Conservation (phyloP, 2,329 filamentous ascomycete genomes). For the Ophiostoma pallidulum region DNA sequence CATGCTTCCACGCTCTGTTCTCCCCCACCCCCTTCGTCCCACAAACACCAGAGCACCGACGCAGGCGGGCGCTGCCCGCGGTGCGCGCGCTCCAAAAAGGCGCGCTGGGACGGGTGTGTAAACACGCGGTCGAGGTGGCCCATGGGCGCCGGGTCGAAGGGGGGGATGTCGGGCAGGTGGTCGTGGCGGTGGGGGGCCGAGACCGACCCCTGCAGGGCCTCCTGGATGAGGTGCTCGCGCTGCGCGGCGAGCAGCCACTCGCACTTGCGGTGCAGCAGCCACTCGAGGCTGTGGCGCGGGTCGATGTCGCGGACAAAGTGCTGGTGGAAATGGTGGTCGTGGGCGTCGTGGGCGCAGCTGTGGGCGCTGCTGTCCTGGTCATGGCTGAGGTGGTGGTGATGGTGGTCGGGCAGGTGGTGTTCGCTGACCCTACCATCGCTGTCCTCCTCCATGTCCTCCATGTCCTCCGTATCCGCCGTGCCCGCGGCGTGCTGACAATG, state of each 20-base stretch:
- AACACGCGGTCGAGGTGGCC: slow-evolving; percentile 10
- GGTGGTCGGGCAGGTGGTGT: too few relatives aligned
- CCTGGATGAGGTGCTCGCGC: slow-evolving; percentile 11
- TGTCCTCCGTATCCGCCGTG: too few relatives aligned
- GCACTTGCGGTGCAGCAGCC: slow-evolving; percentile 12
- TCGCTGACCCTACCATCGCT: not conserved
- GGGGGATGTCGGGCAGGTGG: slow-evolving; percentile 11
- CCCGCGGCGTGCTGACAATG: too few relatives aligned
- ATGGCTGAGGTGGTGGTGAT: too few relatives aligned
- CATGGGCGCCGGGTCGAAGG: slow-evolving; percentile 13
- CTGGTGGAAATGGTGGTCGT: slow-evolving; percentile 7
- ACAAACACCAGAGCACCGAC: slow-evolving; percentile 12
- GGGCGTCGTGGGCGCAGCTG: not conserved
- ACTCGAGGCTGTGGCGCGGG: not conserved
- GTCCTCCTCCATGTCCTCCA: too few relatives aligned
- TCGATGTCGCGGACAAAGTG: not conserved
- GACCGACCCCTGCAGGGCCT: not conserved
- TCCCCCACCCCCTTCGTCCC: slow-evolving; percentile 17
- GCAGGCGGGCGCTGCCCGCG: slow-evolving; percentile 5
- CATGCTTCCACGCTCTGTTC: too few relatives aligned
- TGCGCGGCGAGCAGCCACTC: slow-evolving; percentile 15
- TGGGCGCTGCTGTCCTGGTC: not conserved
- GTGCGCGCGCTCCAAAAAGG: not conserved
- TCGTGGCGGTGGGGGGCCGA: not conserved
- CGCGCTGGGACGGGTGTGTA: slow-evolving; percentile 9